These are phyloP conservation scores for Salvia rosmarinus DNA, from an alignment of 257 asterid species.

Conservation along the genomic window DNA sequence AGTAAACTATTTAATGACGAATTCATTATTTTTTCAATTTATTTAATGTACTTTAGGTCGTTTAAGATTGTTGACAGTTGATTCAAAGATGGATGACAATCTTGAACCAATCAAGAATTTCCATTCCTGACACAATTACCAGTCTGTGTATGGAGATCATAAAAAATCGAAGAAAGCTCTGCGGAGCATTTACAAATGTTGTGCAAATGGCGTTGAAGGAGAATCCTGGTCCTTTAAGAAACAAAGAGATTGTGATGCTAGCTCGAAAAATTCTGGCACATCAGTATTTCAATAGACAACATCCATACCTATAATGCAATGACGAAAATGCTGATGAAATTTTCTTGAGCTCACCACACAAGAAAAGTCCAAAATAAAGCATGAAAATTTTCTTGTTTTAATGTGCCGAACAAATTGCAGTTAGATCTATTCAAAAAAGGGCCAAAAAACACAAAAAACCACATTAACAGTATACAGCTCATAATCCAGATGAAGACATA, in stretches of 20 bases:
- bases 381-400: slow-evolving; percentile 24
- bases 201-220: slow-evolving; percentile 60
- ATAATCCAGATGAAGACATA: not conserved
- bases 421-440: not conserved
- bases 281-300: slow-evolving; percentile 59
- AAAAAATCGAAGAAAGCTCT: slow-evolving; percentile 48
- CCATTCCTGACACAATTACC: no score
- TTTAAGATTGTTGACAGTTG: no score
- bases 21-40: no score
- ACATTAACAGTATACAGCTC: not conserved
- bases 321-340: slow-evolving; percentile 57
- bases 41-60: no score
- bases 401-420: not conserved
- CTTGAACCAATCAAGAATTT: no score
- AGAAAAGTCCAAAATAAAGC: slow-evolving; percentile 27
- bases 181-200: slow-evolving; percentile 78
- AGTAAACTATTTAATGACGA: no score
- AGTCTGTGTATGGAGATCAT: slow-evolving; percentile 56
- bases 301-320: slow-evolving; percentile 80
- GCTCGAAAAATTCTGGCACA: slow-evolving; percentile 53
- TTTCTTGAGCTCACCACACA: slow-evolving; percentile 48
- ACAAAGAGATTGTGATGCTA: slow-evolving; percentile 56
- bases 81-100: no score
- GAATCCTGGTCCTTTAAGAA: slow-evolving; percentile 51
- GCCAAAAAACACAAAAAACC: not conserved